phyloP scores from a whole-genome alignment of 208 protist genomes.

The Leishmania turanica region DNA sequence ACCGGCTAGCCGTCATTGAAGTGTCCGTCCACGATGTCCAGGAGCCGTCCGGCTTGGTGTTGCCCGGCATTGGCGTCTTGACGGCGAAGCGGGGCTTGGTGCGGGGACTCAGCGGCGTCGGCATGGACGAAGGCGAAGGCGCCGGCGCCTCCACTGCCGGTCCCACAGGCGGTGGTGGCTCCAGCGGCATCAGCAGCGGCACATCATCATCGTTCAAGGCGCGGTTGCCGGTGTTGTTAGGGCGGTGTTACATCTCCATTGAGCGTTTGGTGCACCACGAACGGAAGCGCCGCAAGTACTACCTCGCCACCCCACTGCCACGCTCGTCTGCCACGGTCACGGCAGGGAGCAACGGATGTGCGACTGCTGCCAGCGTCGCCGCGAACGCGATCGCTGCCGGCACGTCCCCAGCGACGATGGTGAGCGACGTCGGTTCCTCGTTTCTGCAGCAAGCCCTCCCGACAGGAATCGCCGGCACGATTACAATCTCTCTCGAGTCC shows the following conservation, averaged over 20 bases:
- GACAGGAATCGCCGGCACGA: constrained; percentile 57
- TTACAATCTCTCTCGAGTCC: constrained; percentile 70
- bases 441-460: constrained; percentile 31
- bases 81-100: constrained; percentile 25
- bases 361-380: not conserved
- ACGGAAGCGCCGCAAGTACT: constrained; percentile 44
- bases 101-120: constrained; percentile 11
- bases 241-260: constrained; percentile 69
- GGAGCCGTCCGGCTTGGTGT: constrained; percentile 34
- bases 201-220: not conserved
- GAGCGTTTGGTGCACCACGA: constrained; percentile 58
- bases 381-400: not conserved
- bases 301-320: constrained; percentile 36
- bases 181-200: not conserved
- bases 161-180: not conserved
- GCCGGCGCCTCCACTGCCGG: not conserved
- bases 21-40: constrained; percentile 59
- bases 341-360: not conserved
- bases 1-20: constrained; percentile 76
- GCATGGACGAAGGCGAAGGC: constrained; percentile 12
- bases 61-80: constrained; percentile 29
- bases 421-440: constrained; percentile 20
- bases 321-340: not conserved
- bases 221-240: constrained; percentile 39
- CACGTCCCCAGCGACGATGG: not conserved